Evolutionary conservation across 1,284 basidiomycete species (phyloP).

Genomic region (Sanghuangporus weigelae): DNA sequence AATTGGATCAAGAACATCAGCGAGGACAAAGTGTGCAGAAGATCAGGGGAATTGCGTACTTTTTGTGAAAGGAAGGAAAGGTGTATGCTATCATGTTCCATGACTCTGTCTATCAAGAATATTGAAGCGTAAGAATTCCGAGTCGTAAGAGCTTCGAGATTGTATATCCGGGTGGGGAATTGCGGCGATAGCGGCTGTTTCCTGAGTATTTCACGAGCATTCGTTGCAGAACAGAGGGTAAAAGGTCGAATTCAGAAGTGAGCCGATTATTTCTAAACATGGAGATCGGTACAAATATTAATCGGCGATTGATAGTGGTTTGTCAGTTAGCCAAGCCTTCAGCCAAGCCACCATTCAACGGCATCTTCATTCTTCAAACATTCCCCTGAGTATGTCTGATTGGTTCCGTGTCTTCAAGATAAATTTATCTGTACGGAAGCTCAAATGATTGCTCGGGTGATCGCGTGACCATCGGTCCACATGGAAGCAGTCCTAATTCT

Average conservation of each 20-base stretch:
- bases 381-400: not conserved
- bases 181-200: too few relatives aligned
- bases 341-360: not conserved
- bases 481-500: not conserved
- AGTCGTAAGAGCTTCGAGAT: too few relatives aligned
- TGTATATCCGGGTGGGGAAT: too few relatives aligned
- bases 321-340: not conserved
- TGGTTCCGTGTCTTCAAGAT: not conserved
- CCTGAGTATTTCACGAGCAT: too few relatives aligned
- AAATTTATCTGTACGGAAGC: not conserved
- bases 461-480: not conserved
- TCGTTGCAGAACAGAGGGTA: too few relatives aligned
- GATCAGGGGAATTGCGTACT: conserved; percentile 26
- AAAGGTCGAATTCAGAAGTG: too few relatives aligned
- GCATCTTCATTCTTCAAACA: not conserved
- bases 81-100: not conserved
- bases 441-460: not conserved
- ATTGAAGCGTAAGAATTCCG: not conserved
- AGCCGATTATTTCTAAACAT: too few relatives aligned
- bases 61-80: conserved; percentile 19
- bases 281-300: too few relatives aligned
- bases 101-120: not conserved
- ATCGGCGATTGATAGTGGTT: not conserved
- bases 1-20: conserved; percentile 28
- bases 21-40: conserved; percentile 24